phyloP scores from a whole-genome alignment of 1,139 yeast species.

The Taphrina sp. region DNA sequence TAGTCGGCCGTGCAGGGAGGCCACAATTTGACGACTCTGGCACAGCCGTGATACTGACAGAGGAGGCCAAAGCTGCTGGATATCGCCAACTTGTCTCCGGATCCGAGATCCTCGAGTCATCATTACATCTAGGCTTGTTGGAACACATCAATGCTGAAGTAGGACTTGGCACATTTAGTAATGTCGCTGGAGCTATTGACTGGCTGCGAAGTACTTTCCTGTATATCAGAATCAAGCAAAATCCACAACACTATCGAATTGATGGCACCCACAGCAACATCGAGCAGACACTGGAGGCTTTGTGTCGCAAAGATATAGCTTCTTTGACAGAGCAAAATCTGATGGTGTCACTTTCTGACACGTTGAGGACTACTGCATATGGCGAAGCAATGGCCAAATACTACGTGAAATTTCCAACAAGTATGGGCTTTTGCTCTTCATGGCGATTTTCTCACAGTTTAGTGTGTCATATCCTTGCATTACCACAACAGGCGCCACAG shows the following conservation, averaged over 20 bases:
- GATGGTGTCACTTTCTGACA: constrained; percentile 38
- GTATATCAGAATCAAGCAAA: constrained; percentile 49
- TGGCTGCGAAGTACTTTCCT: constrained; percentile 58
- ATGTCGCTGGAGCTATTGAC: constrained; percentile 48
- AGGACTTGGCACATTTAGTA: constrained; percentile 48
- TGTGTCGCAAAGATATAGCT: constrained; percentile 32
- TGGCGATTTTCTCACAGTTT: neutral
- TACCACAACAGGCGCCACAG: constrained; percentile 4
- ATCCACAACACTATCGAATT: constrained; percentile 42
- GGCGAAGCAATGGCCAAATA: constrained; percentile 53
- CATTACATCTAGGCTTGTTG: constrained; percentile 49
- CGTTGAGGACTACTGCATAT: constrained; percentile 45
- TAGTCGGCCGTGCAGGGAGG: constrained; percentile 40
- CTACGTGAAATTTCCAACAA: constrained; percentile 49
- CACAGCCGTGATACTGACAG: constrained; percentile 54
- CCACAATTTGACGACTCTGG: constrained; percentile 58
- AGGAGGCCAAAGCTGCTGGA: constrained; percentile 43
- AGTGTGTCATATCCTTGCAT: constrained; percentile 6
- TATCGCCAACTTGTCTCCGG: constrained; percentile 52
- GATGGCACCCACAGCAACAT: constrained; percentile 7
- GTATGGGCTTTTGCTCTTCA: constrained; percentile 22
- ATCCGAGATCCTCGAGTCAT: constrained; percentile 53
- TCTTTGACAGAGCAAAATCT: constrained; percentile 41
- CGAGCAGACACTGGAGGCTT: constrained; percentile 33
- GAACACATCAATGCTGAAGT: constrained; percentile 54